Conservation (phyloP, 2,329 filamentous ascomycete genomes). For the Simplicillium sp. region DNA sequence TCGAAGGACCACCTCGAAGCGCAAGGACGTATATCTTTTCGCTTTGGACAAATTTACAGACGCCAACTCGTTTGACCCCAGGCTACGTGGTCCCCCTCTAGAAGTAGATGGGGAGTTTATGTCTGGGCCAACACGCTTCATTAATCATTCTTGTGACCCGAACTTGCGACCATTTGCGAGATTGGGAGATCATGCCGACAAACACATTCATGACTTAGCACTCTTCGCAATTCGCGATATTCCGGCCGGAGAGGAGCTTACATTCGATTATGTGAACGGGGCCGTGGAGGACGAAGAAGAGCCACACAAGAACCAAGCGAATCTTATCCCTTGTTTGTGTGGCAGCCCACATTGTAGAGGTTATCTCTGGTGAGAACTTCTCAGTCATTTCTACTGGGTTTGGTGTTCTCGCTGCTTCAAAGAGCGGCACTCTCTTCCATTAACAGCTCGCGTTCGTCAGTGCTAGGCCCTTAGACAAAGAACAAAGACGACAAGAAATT, state of each 20-base stretch:
- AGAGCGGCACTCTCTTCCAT: no score
- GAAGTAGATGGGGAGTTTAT: slow-evolving; percentile 66
- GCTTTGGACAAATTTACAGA: slow-evolving; percentile 72
- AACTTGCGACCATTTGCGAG: slow-evolving; percentile 74
- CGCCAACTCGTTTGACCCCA: slow-evolving; percentile 41
- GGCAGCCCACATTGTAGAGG: slow-evolving; percentile 57
- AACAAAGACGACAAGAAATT: no score
- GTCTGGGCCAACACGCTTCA: slow-evolving; percentile 70
- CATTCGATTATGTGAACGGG: slow-evolving; percentile 70
- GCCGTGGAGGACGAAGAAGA: slow-evolving; percentile 41
- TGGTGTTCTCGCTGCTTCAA: no score
- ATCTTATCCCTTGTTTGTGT: slow-evolving; percentile 54
- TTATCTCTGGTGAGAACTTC: slow-evolving; percentile 61
- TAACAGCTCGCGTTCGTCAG: no score
- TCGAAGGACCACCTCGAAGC: slow-evolving; percentile 49
- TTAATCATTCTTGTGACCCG: slow-evolving; percentile 75
- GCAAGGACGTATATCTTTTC: slow-evolving; percentile 74
- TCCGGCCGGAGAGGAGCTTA: slow-evolving; percentile 56
- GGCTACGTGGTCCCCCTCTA: slow-evolving; percentile 44
- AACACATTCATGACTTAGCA: slow-evolving; percentile 65
- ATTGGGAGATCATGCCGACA: slow-evolving; percentile 67
- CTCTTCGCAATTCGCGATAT: slow-evolving; percentile 66
- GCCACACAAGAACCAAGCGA: slow-evolving; percentile 26
- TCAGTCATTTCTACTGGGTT: no score
- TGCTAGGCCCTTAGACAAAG: no score